phyloP scores from a whole-genome alignment of 441 rosid species.

The Jatropha multifida region DNA sequence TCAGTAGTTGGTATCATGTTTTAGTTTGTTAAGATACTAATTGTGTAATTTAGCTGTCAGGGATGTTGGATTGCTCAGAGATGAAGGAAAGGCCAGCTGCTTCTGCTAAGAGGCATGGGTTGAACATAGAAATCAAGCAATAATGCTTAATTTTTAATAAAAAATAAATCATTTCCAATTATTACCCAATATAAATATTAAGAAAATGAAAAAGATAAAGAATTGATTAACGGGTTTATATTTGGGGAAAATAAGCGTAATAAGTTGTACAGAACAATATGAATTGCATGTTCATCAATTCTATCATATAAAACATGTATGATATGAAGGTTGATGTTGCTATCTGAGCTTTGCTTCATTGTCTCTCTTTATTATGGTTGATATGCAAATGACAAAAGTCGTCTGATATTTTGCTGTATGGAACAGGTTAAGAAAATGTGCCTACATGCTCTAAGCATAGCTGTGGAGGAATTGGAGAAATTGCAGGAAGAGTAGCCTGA shows the following conservation, averaged over 20 bases:
- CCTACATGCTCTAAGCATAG: not conserved
- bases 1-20: not conserved
- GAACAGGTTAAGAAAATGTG: conserved; percentile 5
- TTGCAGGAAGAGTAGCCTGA: not conserved
- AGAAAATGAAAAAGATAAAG: not conserved
- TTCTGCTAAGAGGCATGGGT: not conserved
- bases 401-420: not conserved
- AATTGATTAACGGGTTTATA: not conserved
- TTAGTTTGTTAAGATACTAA: not conserved
- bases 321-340: not conserved
- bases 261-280: too few relatives aligned
- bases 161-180: not conserved
- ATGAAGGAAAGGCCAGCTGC: not conserved
- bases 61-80: not conserved
- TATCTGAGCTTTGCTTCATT: not conserved
- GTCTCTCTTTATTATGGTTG: not conserved
- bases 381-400: not conserved
- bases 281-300: not conserved
- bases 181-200: too few relatives aligned
- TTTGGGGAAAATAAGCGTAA: too few relatives aligned
- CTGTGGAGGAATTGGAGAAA: not conserved
- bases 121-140: not conserved
- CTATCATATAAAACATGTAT: too few relatives aligned
- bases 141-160: not conserved
- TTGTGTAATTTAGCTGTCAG: not conserved